Evolutionary conservation across 2,329 filamentous ascomycete genomes (phyloP).

Genomic region (Gaeumannomyces tritici): DNA sequence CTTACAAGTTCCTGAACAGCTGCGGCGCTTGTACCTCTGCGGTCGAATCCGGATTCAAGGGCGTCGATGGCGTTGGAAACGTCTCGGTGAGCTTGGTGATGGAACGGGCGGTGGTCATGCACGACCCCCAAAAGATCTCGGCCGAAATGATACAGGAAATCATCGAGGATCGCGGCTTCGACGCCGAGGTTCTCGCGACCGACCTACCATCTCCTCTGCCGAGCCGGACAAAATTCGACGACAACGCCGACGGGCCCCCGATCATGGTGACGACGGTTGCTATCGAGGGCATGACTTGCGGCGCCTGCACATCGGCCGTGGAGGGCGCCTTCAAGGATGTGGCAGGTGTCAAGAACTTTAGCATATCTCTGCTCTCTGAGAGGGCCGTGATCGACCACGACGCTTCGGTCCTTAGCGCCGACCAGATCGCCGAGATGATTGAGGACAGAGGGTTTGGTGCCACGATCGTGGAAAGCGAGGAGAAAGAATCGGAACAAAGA

Average conservation of each 20-base stretch:
- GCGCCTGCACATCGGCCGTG: conserved; percentile 78
- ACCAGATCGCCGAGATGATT: conserved; percentile 48
- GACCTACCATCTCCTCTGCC: conserved; percentile 53
- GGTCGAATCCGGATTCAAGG: conserved; percentile 86
- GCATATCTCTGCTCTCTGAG: conserved; percentile 75
- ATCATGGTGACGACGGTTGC: conserved; percentile 64
- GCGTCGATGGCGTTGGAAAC: conserved; percentile 68
- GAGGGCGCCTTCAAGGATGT: conserved; percentile 72
- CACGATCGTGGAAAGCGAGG: conserved; percentile 62
- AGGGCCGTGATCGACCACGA: conserved; percentile 81
- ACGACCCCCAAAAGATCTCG: conserved; percentile 66
- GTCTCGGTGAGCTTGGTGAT: conserved; percentile 92
- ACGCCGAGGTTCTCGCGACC: conserved; percentile 78
- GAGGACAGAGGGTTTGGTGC: conserved; percentile 74
- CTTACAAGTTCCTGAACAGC: conserved; percentile 28
- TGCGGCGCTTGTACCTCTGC: conserved; percentile 93
- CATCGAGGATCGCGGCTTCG: conserved; percentile 88
- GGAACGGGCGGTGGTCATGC: conserved; percentile 89
- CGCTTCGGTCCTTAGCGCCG: conserved; percentile 38
- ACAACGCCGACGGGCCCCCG: conserved; percentile 24
- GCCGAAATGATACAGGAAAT: conserved; percentile 72
- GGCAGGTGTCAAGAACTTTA: conserved; percentile 64
- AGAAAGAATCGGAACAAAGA: conserved; percentile 28
- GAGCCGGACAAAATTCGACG: conserved; percentile 19
- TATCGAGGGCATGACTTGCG: conserved; percentile 84